Conservation (phyloP, 73 alveolate species). For the Effrenium voratum region DNA sequence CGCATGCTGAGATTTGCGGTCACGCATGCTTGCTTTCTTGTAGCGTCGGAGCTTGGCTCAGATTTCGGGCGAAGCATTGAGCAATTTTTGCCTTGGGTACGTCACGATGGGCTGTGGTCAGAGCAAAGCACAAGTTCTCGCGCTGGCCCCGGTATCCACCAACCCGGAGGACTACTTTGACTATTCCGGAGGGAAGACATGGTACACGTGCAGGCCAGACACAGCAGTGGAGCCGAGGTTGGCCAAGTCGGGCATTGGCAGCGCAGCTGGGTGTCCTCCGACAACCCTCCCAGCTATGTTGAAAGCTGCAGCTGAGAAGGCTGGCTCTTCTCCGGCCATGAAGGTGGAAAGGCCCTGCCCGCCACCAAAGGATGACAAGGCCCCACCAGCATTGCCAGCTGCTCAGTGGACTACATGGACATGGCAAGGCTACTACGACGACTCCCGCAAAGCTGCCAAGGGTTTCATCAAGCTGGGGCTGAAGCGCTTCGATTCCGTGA, state of each 20-base stretch:
- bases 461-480: constrained; percentile 53
- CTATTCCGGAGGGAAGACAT: not conserved
- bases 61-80: no score
- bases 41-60: not conserved
- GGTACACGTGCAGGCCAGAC: constrained; percentile 44
- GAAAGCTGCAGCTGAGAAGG: constrained; percentile 41
- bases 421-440: constrained; percentile 8
- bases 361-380: not conserved
- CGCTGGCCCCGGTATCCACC: constrained; percentile 36
- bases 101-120: constrained; percentile 51
- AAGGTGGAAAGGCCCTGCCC: constrained; percentile 70
- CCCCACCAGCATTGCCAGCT: constrained; percentile 8
- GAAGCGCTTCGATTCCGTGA: constrained; percentile 54
- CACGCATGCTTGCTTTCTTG: no score
- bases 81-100: no score
- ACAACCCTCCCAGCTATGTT: constrained; percentile 26
- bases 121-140: not conserved
- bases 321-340: not conserved
- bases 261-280: constrained; percentile 28
- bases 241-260: constrained; percentile 41
- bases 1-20: no score
- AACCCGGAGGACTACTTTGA: constrained; percentile 34
- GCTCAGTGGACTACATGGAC: constrained; percentile 32
- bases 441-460: not conserved
- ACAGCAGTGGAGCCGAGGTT: constrained; percentile 17